phyloP scores from a whole-genome alignment of 805 yeast species.

The Pachysolen tannophilus region DNA sequence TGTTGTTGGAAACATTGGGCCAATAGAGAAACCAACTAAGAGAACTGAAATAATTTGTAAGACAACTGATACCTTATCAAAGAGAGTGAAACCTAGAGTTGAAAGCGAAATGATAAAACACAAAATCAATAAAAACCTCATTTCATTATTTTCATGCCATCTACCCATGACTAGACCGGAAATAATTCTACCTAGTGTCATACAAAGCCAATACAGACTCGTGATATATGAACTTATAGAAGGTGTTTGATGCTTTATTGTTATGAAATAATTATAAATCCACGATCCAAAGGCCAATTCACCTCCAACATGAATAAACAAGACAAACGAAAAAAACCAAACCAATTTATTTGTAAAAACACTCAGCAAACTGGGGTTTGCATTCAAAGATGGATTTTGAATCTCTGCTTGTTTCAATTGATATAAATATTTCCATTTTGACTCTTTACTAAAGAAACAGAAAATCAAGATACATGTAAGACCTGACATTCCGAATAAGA shows the following conservation, averaged over 20 bases:
- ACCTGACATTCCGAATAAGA: conserved; percentile 21
- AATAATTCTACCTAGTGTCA: conserved; percentile 38
- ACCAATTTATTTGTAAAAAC: conserved; percentile 28
- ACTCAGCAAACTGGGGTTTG: conserved; percentile 7
- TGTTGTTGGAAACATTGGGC: conserved; percentile 60
- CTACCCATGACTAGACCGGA: conserved; percentile 42
- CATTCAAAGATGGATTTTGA: conserved; percentile 35
- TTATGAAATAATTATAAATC: conserved; percentile 38
- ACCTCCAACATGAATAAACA: conserved; percentile 44
- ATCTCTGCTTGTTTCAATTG: conserved; percentile 30
- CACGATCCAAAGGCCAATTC: conserved; percentile 48
- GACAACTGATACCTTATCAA: conserved; percentile 14
- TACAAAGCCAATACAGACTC: conserved; percentile 42
- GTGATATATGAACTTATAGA: conserved; percentile 37
- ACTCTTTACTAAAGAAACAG: conserved; percentile 25
- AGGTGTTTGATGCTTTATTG: conserved; percentile 30
- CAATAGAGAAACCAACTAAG: conserved; percentile 38
- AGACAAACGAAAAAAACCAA: conserved; percentile 30
- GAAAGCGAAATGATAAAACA: conserved; percentile 26
- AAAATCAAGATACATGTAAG: conserved; percentile 14
- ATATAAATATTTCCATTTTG: conserved; percentile 19
- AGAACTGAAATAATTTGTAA: conserved; percentile 29
- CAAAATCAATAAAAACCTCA: conserved; percentile 34
- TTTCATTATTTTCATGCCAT: conserved; percentile 28
- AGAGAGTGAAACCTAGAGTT: conserved; percentile 24